Conservation (phyloP, 306 rosid genomes). For the Medicago truncatula region DNA sequence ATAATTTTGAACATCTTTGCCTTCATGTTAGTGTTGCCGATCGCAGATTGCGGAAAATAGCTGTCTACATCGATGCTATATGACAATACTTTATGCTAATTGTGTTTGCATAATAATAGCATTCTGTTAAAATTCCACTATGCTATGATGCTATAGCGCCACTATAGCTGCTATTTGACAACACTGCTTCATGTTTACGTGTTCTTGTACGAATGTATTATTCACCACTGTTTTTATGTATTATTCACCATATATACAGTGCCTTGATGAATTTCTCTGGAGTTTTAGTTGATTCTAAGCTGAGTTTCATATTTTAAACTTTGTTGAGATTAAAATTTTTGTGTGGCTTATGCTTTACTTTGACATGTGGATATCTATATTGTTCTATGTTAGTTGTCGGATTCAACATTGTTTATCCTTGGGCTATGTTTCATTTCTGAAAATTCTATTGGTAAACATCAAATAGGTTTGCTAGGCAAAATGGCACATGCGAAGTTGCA, state of each 20-base stretch:
- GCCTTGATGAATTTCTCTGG: conserved; percentile 14
- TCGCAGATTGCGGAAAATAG: neutral
- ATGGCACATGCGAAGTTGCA: conserved; percentile 79
- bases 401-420: conserved; percentile 29
- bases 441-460: conserved; percentile 35
- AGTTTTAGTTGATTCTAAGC: conserved; percentile 24
- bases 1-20: neutral
- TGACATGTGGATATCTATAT: conserved; percentile 32
- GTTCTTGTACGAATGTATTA: neutral
- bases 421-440: conserved; percentile 36
- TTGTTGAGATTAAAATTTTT: conserved; percentile 28
- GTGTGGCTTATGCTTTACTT: conserved; percentile 31
- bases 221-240: neutral
- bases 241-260: neutral
- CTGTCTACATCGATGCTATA: neutral
- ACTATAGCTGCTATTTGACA: conserved; percentile 1
- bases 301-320: conserved; percentile 18
- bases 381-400: conserved; percentile 30
- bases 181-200: neutral
- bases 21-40: neutral
- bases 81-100: neutral
- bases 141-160: neutral
- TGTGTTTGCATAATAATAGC: neutral
- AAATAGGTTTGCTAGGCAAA: conserved; percentile 48
- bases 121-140: neutral